phyloP scores from a whole-genome alignment of 176 grass and related monocot genomes.

The Rhynchospora tenuis region DNA sequence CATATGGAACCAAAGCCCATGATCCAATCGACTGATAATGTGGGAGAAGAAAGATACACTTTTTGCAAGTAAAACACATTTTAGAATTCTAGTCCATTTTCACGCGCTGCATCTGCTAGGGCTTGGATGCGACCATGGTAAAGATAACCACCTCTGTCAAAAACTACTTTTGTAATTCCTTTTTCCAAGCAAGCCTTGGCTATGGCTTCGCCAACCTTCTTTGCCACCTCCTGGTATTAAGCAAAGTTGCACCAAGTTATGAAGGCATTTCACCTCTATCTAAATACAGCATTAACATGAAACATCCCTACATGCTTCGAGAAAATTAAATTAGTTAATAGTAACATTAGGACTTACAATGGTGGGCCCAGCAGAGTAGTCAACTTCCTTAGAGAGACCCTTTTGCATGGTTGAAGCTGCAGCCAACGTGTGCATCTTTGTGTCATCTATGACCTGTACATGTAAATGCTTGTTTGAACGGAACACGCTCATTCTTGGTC shows the following conservation, averaged over 20 bases:
- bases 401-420: slow-evolving; percentile 94
- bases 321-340: background rate
- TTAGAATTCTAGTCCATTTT: slow-evolving; percentile 80
- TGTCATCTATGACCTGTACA: slow-evolving; percentile 91
- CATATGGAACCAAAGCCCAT: background rate
- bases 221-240: slow-evolving; percentile 59
- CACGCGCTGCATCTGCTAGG: slow-evolving; percentile 74
- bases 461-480: slow-evolving; percentile 87
- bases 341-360: slow-evolving; percentile 48
- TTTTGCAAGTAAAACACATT: slow-evolving; percentile 25
- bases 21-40: slow-evolving; percentile 11
- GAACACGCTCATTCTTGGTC: slow-evolving; percentile 72
- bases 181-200: slow-evolving; percentile 94
- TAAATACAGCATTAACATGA: background rate
- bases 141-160: slow-evolving; percentile 85
- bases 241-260: slow-evolving; percentile 24
- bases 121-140: slow-evolving; percentile 88
- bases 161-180: slow-evolving; percentile 85
- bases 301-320: background rate
- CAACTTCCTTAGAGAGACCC: slow-evolving; percentile 45
- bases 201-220: slow-evolving; percentile 81
- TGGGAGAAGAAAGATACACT: slow-evolving; percentile 14
- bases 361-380: slow-evolving; percentile 77
- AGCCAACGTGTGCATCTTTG: slow-evolving; percentile 80
- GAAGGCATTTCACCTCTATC: background rate